Base-by-base conservation (phyloP, 345 rosid species). In the Gossypium mustelinum region DNA sequence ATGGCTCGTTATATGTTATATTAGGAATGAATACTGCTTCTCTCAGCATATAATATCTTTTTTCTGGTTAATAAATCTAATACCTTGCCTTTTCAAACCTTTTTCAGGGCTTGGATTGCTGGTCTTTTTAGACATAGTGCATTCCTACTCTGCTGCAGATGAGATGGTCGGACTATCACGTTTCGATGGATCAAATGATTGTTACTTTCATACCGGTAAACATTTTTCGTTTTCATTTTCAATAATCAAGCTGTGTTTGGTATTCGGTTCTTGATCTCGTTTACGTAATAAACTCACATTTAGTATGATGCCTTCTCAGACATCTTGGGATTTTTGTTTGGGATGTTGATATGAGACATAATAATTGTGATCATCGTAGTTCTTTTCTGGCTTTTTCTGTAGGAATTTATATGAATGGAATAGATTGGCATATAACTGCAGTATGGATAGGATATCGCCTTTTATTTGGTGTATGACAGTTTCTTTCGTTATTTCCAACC, bases 171-270 rank as follows among this genome's bases (percentile, higher is more conserved):
- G 98, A 76, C 90, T 92, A 44, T 87, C 97, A 75, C 84, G 82
- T 18, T 94, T 88, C 75, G 98, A 94, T 83, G 98, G 98, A 83
- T 94, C 97, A 77, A 92, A 94, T 69, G 97, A 94, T 82, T 94
- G 98, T 84, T 94, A 88, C 81, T 94, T 94, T 80, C 98, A 94
- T 76, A 75, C 86, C 20, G 98, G 98, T 94, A 89, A 84, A 79
- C 57, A 50, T 71, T 50, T 60, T 77, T 45, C 1, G 2, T 41
- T 41, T 11, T 47, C 10, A 2, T 57, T 51, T 51, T 27, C 45
- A 51, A 29, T 24, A 51, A 51, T 24, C 27, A 56, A 52, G n/a
- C 34, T 9, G 1, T 27, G 44, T 69, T 69, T 8, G 51, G 24
- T 50, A 51, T 27, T 14, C 4, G 13, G n/a, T n/a, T 25, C 43